Conservation (phyloP, 2,329 filamentous ascomycete genomes). For the Aureobasidium sp. region DNA sequence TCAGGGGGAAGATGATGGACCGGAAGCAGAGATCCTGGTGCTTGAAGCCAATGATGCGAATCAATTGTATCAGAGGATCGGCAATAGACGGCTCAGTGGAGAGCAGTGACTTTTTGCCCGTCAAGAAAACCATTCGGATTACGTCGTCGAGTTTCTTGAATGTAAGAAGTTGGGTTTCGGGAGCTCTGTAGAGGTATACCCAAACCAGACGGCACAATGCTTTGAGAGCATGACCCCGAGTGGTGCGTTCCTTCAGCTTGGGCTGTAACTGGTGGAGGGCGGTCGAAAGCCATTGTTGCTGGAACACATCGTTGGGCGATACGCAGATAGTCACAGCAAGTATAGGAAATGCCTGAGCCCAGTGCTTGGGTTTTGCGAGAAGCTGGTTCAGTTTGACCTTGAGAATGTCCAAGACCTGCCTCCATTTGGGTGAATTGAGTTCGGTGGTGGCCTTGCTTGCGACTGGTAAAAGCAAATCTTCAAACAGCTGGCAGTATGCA, state of each 20-base stretch:
- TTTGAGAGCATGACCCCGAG: constrained; percentile 73
- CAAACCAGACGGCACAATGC: constrained; percentile 85
- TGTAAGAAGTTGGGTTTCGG: constrained; percentile 61
- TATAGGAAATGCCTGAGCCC: constrained; percentile 80
- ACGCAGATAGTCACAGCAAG: constrained; percentile 82
- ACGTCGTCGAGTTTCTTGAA: constrained; percentile 84
- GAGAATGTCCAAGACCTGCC: constrained; percentile 71
- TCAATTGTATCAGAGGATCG: constrained; percentile 86
- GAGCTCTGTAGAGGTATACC: constrained; percentile 85
- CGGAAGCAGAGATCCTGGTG: constrained; percentile 91
- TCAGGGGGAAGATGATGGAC: constrained; percentile 86
- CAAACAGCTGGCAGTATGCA: constrained; percentile 87
- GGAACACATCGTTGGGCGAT: constrained; percentile 76
- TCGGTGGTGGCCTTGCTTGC: constrained; percentile 74
- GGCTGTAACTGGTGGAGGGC: constrained; percentile 66
- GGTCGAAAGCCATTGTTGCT: constrained; percentile 78
- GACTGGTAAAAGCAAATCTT: constrained; percentile 78
- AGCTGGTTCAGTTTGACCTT: constrained; percentile 75
- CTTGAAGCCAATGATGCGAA: constrained; percentile 89
- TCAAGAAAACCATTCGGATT: constrained; percentile 73
- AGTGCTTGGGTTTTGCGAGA: constrained; percentile 86
- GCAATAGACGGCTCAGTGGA: constrained; percentile 77
- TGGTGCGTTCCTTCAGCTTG: constrained; percentile 75
- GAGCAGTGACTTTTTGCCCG: constrained; percentile 70
- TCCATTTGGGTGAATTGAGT: constrained; percentile 77